A percentile compares a stretch with the other conserved stretches of the same genome.
phyloP scores from a whole-genome alignment of 441 rosid species.

The Euphorbia celastroides region DNA sequence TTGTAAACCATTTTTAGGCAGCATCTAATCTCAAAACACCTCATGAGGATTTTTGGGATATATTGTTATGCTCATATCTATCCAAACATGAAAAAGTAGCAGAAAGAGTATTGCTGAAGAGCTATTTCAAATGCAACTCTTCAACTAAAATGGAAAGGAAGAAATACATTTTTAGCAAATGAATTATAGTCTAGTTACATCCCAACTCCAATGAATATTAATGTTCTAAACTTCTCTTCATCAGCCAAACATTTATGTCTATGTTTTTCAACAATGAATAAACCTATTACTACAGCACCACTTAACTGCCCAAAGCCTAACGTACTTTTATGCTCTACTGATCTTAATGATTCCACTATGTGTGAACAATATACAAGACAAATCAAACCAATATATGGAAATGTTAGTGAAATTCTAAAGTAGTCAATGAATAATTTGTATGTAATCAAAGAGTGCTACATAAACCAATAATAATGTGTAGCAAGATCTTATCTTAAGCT shows the following conservation, averaged over 20 bases:
- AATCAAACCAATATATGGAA: slow-evolving; percentile 1
- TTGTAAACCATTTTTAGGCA: background rate
- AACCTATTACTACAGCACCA: background rate
- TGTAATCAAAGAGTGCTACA: background rate
- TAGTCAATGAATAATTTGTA: background rate
- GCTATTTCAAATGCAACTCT: background rate
- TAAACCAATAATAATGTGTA: background rate
- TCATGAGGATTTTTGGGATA: background rate
- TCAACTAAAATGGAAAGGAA: background rate
- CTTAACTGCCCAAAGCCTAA: background rate
- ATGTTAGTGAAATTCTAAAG: background rate
- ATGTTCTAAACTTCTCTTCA: background rate
- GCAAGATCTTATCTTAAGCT: background rate
- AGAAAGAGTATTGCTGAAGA: too few species aligned
- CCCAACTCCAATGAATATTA: background rate
- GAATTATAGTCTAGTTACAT: background rate
- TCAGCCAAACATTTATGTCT: background rate
- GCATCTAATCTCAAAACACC: background rate
- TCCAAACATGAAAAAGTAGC: background rate
- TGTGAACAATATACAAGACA: background rate
- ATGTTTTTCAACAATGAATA: background rate
- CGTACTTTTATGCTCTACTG: background rate
- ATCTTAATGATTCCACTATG: background rate
- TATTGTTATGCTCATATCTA: background rate
- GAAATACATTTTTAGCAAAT: background rate